These are phyloP conservation scores for Pyrus bretschneideri DNA, from an alignment of 306 rosid genomes.

Conservation along the genomic window DNA sequence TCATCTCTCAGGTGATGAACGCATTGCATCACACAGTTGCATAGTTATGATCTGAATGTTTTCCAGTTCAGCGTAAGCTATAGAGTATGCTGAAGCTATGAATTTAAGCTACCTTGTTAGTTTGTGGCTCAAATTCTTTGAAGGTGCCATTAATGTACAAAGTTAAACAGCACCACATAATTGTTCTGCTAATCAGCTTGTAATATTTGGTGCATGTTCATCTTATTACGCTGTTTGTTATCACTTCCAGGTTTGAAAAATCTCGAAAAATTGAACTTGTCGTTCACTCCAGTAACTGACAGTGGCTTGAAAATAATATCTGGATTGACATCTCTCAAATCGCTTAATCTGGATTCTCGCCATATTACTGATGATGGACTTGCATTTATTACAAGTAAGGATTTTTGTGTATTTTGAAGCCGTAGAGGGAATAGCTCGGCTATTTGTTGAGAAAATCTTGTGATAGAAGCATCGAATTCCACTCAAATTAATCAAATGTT, in stretches of 20 bases:
- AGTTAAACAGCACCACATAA: background rate
- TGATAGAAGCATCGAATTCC: background rate
- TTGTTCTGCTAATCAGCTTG: background rate
- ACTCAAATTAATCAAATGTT: background rate
- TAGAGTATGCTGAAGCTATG: background rate
- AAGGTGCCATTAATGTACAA: background rate
- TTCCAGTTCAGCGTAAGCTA: background rate
- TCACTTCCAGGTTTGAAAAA: constrained; percentile 42
- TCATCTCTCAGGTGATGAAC: constrained; percentile 51
- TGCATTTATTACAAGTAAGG: constrained; percentile 49
- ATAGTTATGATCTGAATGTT: background rate
- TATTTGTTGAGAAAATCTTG: background rate
- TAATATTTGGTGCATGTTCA: background rate
- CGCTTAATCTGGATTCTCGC: constrained; percentile 76
- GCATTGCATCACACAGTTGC: background rate
- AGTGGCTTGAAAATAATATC: constrained; percentile 48
- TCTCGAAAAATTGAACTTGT: constrained; percentile 64
- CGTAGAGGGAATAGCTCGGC: background rate
- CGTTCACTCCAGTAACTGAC: constrained; percentile 58
- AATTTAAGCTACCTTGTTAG: background rate
- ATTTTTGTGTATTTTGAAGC: background rate
- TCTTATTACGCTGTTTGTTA: background rate
- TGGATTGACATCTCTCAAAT: constrained; percentile 63
- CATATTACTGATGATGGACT: constrained; percentile 69
- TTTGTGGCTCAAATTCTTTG: background rate